These are phyloP conservation scores for Dictyostelium intermedium DNA, from an alignment of 78 protist genomes.

Conservation along the genomic window DNA sequence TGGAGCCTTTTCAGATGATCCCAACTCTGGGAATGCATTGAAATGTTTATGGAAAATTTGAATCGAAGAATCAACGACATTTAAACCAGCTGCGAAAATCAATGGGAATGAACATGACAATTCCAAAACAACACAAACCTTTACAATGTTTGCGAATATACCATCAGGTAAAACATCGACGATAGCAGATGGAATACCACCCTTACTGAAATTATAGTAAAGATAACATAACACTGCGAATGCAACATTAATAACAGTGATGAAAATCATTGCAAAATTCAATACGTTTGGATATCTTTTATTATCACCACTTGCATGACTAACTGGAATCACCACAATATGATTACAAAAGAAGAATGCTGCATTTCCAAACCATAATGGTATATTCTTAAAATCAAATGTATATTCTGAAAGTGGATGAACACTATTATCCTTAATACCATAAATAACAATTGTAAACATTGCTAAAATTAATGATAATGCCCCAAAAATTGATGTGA, in stretches of 20 bases:
- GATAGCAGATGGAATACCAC: slow-evolving; percentile 37
- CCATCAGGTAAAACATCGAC: slow-evolving; percentile 21
- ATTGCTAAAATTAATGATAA: slow-evolving; percentile 54
- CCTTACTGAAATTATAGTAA: neutral
- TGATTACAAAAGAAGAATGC: slow-evolving; percentile 75
- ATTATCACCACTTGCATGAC: slow-evolving; percentile 62
- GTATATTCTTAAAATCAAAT: slow-evolving; percentile 39
- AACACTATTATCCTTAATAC: slow-evolving; percentile 33
- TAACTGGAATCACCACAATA: slow-evolving; percentile 46
- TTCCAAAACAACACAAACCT: slow-evolving; percentile 26
- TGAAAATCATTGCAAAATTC: slow-evolving; percentile 53
- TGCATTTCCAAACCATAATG: slow-evolving; percentile 74
- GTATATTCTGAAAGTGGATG: slow-evolving; percentile 20
- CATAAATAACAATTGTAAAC: slow-evolving; percentile 37
- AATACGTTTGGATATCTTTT: slow-evolving; percentile 32
- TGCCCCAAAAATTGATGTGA: slow-evolving; percentile 69
- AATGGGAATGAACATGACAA: slow-evolving; percentile 54
- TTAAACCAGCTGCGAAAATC: slow-evolving; percentile 55
- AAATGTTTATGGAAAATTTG: neutral
- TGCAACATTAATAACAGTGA: slow-evolving; percentile 24
- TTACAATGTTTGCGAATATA: slow-evolving; percentile 35
- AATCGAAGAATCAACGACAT: slow-evolving; percentile 47
- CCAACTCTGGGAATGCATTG: slow-evolving; percentile 26
- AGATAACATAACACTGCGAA: slow-evolving; percentile 45
- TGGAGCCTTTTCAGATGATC: neutral